Evolutionary conservation across 169 alveolate genomes (phyloP).

Genomic region (Plasmodium gonderi): DNA sequence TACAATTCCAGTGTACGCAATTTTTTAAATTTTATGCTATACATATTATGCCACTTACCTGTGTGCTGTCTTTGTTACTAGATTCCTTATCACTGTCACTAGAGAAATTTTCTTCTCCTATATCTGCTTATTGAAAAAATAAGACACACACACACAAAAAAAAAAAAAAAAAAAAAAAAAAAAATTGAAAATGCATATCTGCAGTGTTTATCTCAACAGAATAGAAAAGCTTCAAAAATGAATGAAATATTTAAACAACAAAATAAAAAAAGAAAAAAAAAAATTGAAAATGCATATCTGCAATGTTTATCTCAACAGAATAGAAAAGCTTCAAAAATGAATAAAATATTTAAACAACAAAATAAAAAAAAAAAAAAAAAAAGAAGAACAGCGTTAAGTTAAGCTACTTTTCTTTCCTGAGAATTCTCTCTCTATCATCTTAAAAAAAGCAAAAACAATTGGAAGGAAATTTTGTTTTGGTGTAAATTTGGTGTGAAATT

Average conservation of each 20-base stretch:
- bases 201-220: too few species aligned
- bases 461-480: background rate
- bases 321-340: too few species aligned
- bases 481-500: background rate
- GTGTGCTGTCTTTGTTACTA: background rate
- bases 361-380: constrained; percentile 1
- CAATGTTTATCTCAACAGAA: too few species aligned
- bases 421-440: constrained; percentile 21
- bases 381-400: background rate
- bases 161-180: constrained; percentile 1
- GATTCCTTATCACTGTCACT: background rate
- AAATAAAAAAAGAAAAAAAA: background rate
- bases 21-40: background rate
- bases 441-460: background rate
- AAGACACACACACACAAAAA: background rate
- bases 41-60: background rate
- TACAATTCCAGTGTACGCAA: constrained; percentile 15
- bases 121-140: background rate
- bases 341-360: background rate
- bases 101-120: background rate
- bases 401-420: constrained; percentile 25
- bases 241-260: background rate
- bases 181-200: too few species aligned
- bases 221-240: too few species aligned
- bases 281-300: too few species aligned